These are phyloP conservation scores for Colletotrichum falcatum DNA, from an alignment of 2,329 filamentous ascomycete genomes.

Conservation along the genomic window DNA sequence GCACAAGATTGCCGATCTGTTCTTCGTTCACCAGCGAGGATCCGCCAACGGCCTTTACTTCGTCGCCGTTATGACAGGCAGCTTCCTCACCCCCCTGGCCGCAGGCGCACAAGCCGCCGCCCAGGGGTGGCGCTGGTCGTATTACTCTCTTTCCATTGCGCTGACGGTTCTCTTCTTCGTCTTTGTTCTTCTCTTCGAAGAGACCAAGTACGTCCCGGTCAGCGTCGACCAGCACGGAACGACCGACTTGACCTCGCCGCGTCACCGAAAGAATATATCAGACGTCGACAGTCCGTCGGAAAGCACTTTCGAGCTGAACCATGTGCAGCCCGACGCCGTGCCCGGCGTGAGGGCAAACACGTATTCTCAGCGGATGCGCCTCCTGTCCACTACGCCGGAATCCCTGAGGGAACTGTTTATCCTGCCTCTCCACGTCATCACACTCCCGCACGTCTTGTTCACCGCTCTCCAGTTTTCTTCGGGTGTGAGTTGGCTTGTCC, in stretches of 20 bases:
- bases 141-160: constrained; percentile 44
- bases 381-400: constrained; percentile 41
- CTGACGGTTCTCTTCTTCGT: constrained; percentile 44
- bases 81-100: constrained; percentile 46
- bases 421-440: constrained; percentile 31
- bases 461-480: constrained; percentile 55
- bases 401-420: constrained; percentile 39
- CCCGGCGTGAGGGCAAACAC: constrained; percentile 34
- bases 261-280: not conserved
- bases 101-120: constrained; percentile 45
- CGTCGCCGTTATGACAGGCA: constrained; percentile 47
- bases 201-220: constrained; percentile 48
- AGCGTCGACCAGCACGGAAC: constrained; percentile 37
- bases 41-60: constrained; percentile 50
- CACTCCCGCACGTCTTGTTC: constrained; percentile 51
- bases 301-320: not conserved
- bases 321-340: constrained; percentile 11
- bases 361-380: constrained; percentile 43
- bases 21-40: constrained; percentile 49
- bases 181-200: constrained; percentile 46
- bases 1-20: constrained; percentile 47
- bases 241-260: not conserved
- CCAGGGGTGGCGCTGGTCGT: constrained; percentile 50
- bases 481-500: constrained; percentile 52
- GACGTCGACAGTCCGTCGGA: constrained; percentile 12